These are phyloP conservation scores for Solanum dulcamara DNA, from an alignment of 257 asterid species.

Conservation along the genomic window DNA sequence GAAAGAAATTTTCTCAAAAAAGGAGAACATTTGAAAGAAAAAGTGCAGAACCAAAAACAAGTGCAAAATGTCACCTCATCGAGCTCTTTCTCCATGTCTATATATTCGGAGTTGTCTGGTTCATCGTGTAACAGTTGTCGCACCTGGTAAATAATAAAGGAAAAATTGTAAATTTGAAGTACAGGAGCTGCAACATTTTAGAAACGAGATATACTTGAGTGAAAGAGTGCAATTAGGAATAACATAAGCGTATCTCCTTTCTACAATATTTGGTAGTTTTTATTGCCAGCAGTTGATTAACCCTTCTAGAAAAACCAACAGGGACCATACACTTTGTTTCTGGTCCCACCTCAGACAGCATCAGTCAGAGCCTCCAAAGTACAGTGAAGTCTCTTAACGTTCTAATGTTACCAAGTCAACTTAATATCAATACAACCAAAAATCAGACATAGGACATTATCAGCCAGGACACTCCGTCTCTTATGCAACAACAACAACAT, in stretches of 20 bases:
- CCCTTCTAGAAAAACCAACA: neutral
- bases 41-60: neutral
- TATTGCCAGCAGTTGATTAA: neutral
- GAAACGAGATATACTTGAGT: neutral
- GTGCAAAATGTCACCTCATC: slow-evolving; percentile 54
- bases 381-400: neutral
- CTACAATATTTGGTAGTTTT: neutral
- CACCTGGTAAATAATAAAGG: slow-evolving; percentile 35
- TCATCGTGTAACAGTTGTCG: slow-evolving; percentile 59
- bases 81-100: slow-evolving; percentile 98
- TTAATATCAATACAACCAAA: neutral
- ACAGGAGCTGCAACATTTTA: neutral
- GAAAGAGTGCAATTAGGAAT: neutral
- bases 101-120: slow-evolving; percentile 65
- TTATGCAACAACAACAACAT: too few species aligned
- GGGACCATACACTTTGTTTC: neutral
- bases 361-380: neutral
- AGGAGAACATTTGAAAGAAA: neutral
- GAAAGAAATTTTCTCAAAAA: neutral
- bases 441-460: neutral
- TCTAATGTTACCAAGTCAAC: neutral
- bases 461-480: neutral
- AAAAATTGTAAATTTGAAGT: neutral
- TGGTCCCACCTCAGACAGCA: neutral
- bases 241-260: neutral